These are phyloP conservation scores for Theileria annulata DNA, from an alignment of 169 alveolate genomes.

Conservation along the genomic window DNA sequence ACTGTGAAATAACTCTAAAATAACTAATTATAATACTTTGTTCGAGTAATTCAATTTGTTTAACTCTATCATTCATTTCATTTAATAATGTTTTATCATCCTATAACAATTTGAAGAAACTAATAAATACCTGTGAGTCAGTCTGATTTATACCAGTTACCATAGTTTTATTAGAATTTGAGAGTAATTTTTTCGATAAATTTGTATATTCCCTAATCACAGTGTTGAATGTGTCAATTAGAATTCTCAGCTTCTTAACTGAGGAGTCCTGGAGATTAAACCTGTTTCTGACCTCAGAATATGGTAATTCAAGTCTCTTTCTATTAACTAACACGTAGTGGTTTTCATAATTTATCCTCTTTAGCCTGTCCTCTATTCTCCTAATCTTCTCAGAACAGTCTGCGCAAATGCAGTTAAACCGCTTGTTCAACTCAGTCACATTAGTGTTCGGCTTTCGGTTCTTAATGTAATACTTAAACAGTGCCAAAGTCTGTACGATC, in stretches of 20 bases:
- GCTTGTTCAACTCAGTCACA: constrained; percentile 52
- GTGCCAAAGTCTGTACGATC: constrained; percentile 60
- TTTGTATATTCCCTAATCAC: constrained; percentile 60
- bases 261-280: constrained; percentile 65
- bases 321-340: constrained; percentile 53
- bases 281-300: constrained; percentile 54
- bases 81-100: constrained; percentile 15
- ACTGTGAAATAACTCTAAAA: no score
- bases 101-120: background rate
- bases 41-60: constrained; percentile 47
- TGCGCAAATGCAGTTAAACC: constrained; percentile 53
- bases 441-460: constrained; percentile 54
- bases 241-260: constrained; percentile 58
- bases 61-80: constrained; percentile 44
- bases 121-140: background rate
- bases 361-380: constrained; percentile 39
- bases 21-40: no score
- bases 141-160: constrained; percentile 22
- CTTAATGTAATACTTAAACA: constrained; percentile 62
- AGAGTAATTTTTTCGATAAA: constrained; percentile 35
- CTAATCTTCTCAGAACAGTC: constrained; percentile 48
- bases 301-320: constrained; percentile 28
- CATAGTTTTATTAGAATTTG: constrained; percentile 45
- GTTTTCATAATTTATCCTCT: constrained; percentile 41
- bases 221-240: constrained; percentile 62